phyloP scores from a whole-genome alignment of 2,329 filamentous ascomycete species.

The Taxawa tesnikishii region DNA sequence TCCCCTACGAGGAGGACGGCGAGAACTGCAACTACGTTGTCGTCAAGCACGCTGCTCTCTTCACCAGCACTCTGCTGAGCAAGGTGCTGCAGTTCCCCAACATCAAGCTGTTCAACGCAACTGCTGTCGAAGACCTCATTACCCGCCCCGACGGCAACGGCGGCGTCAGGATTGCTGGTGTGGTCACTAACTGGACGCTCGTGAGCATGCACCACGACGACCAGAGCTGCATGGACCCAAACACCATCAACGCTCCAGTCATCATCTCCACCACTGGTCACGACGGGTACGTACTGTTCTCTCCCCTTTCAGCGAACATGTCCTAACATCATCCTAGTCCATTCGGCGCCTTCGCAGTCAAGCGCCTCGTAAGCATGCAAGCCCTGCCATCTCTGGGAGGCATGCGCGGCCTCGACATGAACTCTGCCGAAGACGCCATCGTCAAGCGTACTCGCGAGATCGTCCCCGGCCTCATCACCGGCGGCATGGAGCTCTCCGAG shows the following conservation, averaged over 20 bases:
- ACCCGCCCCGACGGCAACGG: slow-evolving; percentile 50
- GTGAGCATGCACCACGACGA: slow-evolving; percentile 46
- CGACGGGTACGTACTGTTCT: slow-evolving; percentile 41
- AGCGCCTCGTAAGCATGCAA: slow-evolving; percentile 82
- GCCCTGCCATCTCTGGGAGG: slow-evolving; percentile 72
- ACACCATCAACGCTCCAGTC: slow-evolving; percentile 87
- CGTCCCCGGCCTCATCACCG: slow-evolving; percentile 78
- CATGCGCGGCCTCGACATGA: slow-evolving; percentile 92
- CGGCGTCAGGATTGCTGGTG: slow-evolving; percentile 64
- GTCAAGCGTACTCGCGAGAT: slow-evolving; percentile 86
- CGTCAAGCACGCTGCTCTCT: slow-evolving; percentile 86
- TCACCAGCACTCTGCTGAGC: slow-evolving; percentile 77
- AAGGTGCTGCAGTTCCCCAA: slow-evolving; percentile 78
- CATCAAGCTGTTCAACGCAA: slow-evolving; percentile 94
- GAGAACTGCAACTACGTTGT: slow-evolving; percentile 57
- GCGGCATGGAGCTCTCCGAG: slow-evolving; percentile 87
- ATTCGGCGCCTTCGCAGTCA: slow-evolving; percentile 83
- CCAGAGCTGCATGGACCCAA: slow-evolving; percentile 76
- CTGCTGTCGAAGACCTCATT: slow-evolving; percentile 83
- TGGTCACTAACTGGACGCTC: slow-evolving; percentile 93
- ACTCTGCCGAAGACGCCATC: slow-evolving; percentile 80
- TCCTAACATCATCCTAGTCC: slow-evolving; percentile 30
- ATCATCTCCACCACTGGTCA: slow-evolving; percentile 86
- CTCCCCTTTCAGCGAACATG: slow-evolving; percentile 1
- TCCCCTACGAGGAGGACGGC: slow-evolving; percentile 79